These are phyloP conservation scores for Capronia americana DNA, from an alignment of 2,329 filamentous ascomycete genomes.

Conservation along the genomic window DNA sequence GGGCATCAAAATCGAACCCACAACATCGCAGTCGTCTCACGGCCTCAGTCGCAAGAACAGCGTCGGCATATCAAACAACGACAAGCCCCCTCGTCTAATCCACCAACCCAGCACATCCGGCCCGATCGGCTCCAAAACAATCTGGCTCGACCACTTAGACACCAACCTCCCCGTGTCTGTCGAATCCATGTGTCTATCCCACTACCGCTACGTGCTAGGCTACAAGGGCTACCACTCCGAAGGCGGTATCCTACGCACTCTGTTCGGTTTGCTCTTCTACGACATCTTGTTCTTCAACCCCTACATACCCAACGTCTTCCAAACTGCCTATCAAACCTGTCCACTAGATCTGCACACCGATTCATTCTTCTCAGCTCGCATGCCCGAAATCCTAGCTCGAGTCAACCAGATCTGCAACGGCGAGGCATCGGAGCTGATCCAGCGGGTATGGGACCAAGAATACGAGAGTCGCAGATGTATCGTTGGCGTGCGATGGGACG, in stretches of 20 bases:
- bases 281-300: conserved; percentile 78
- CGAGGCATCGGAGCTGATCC: conserved; percentile 70
- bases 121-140: conserved; percentile 66
- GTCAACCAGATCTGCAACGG: conserved; percentile 89
- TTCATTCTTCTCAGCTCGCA: conserved; percentile 84
- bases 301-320: conserved; percentile 95
- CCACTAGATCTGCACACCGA: conserved; percentile 93
- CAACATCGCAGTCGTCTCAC: conserved; percentile 39
- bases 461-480: conserved; percentile 77
- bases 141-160: conserved; percentile 83
- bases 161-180: conserved; percentile 78
- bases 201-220: conserved; percentile 75
- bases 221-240: conserved; percentile 97
- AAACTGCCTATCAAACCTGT: conserved; percentile 92
- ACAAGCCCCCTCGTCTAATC: conserved; percentile 14
- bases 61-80: conserved; percentile 27
- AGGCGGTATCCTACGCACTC: conserved; percentile 87
- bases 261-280: conserved; percentile 90
- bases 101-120: conserved; percentile 36
- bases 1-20: conserved; percentile 76
- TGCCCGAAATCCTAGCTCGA: conserved; percentile 85
- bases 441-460: conserved; percentile 71
- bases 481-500: conserved; percentile 88
- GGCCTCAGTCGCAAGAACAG: conserved; percentile 35
- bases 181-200: conserved; percentile 89